Evolutionary conservation across 2,329 filamentous ascomycete genomes (phyloP).

Genomic region (Macrophomina pseudophaseolina): DNA sequence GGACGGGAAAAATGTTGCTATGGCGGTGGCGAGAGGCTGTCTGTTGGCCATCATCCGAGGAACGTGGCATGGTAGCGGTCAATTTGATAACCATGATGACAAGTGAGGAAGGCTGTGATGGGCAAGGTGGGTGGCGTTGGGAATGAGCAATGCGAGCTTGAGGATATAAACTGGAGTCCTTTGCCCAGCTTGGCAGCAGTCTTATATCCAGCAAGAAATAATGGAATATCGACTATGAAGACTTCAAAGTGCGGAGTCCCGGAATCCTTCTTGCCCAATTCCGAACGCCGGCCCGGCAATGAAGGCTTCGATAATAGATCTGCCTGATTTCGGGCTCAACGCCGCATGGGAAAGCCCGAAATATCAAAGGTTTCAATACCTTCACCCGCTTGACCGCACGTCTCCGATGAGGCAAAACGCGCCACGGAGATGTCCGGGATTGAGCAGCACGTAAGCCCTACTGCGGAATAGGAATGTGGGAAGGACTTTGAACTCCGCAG

Average conservation of each 20-base stretch:
- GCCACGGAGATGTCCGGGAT: not conserved
- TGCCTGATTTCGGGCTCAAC: not conserved
- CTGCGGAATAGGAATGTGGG: not conserved
- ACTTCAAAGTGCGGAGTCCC: not conserved
- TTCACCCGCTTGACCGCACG: not conserved
- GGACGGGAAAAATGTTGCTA: conserved; percentile 32
- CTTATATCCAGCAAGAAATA: not conserved
- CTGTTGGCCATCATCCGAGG: too few relatives aligned
- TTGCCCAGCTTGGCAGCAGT: too few relatives aligned
- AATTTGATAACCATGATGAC: not conserved
- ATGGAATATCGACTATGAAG: not conserved
- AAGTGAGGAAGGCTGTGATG: not conserved
- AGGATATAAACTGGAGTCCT: too few relatives aligned
- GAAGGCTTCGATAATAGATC: too few relatives aligned
- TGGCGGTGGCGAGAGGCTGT: not conserved
- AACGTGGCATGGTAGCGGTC: not conserved
- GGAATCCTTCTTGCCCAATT: not conserved
- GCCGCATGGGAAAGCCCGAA: too few relatives aligned
- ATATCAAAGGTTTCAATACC: too few relatives aligned
- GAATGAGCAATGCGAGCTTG: not conserved
- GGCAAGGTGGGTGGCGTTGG: not conserved
- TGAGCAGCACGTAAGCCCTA: not conserved
- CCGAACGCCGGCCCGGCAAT: not conserved
- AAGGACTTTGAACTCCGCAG: not conserved
- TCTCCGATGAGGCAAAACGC: not conserved